Percentiles rank a stretch among this genome's conserved stretches.
Evolutionary conservation across 768 basidiomycete species (phyloP).

Genomic region (Scleroderma citrinum): DNA sequence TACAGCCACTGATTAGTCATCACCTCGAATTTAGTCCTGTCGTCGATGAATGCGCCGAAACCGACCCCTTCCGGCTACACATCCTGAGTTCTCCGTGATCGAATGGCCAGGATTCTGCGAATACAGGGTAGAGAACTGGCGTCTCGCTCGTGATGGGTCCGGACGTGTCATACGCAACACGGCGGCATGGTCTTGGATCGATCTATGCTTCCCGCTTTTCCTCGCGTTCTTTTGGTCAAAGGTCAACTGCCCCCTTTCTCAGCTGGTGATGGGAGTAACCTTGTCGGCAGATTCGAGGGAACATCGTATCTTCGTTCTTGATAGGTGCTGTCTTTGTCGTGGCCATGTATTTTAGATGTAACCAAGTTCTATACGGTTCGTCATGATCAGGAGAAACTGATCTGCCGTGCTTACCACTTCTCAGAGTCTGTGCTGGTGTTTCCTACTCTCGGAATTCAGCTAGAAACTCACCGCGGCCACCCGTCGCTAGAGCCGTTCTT

Average conservation of each 20-base stretch:
- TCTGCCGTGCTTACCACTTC: background rate
- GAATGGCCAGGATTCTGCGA: conserved; percentile 46
- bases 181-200: conserved; percentile 30
- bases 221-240: conserved; percentile 31
- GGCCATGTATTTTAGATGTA: conserved; percentile 33
- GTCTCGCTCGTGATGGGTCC: conserved; percentile 37
- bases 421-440: conserved; percentile 68
- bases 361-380: conserved; percentile 45
- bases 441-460: conserved; percentile 64
- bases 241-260: conserved; percentile 16
- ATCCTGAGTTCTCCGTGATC: conserved; percentile 50
- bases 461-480: conserved; percentile 64
- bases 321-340: conserved; percentile 12
- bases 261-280: background rate
- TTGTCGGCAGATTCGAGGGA: conserved; percentile 13
- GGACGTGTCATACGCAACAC: conserved; percentile 27
- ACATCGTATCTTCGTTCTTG: conserved; percentile 4
- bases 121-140: conserved; percentile 55
- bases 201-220: conserved; percentile 29
- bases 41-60: conserved; percentile 32
- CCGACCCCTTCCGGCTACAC: conserved; percentile 31
- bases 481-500: conserved; percentile 28
- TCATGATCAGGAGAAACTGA: background rate
- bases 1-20: too few species aligned
- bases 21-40: too few species aligned